Percentiles rank a stretch among this genome's conserved stretches.
These are phyloP conservation scores for Boletus subparvulus DNA, from an alignment of 768 basidiomycete species.

Conservation along the genomic window DNA sequence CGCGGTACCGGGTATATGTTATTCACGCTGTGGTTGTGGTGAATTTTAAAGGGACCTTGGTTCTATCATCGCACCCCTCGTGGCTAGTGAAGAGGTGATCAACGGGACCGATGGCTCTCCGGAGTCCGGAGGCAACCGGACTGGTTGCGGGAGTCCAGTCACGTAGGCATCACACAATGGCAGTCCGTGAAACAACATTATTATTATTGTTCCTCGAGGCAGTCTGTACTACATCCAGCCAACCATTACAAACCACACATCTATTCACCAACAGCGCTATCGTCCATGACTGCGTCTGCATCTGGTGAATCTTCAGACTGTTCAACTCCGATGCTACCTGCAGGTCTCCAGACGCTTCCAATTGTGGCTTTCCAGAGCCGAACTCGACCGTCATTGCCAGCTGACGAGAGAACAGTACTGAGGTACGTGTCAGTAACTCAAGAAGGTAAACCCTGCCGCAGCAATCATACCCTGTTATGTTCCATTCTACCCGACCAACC, in stretches of 20 bases:
- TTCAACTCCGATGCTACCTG: conserved; percentile 80
- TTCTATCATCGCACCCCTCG: neutral
- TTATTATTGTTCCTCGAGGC: neutral
- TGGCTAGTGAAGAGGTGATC: neutral
- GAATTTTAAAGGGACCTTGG: neutral
- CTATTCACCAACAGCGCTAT: conserved; percentile 37
- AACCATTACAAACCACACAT: neutral
- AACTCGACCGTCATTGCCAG: conserved; percentile 81
- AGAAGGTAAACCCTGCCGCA: neutral
- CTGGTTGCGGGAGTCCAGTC: too few relatives aligned
- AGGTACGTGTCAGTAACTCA: neutral
- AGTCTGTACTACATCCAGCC: neutral
- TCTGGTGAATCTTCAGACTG: conserved; percentile 55
- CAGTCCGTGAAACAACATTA: too few relatives aligned
- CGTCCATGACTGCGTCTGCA: conserved; percentile 47
- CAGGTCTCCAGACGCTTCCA: conserved; percentile 81
- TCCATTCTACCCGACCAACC: conserved; percentile 91
- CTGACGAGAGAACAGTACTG: conserved; percentile 80
- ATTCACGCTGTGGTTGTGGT: neutral
- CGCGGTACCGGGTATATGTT: neutral
- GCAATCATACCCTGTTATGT: conserved; percentile 69
- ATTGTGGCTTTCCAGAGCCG: conserved; percentile 84
- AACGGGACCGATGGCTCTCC: conserved; percentile 3
- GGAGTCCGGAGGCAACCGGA: neutral
- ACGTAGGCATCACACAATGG: too few relatives aligned